Conservation (phyloP, 2,329 filamentous ascomycete species). For the Epichloe baconii region DNA sequence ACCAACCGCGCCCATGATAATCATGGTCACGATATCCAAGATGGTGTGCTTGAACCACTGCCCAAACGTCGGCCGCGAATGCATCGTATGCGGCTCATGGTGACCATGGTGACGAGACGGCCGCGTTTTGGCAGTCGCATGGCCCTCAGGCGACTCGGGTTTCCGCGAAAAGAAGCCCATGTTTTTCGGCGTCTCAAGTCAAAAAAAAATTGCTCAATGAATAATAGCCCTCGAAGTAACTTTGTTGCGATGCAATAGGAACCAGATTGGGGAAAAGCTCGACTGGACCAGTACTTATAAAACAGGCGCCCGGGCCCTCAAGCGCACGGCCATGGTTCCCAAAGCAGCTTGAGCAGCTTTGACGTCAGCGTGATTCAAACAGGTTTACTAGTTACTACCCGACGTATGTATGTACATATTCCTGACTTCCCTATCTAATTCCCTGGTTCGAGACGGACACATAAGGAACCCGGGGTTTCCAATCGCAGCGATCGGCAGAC, state of each 20-base stretch:
- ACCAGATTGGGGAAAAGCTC: too few relatives aligned
- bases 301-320: not conserved
- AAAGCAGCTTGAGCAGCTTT: not conserved
- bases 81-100: conserved; percentile 27
- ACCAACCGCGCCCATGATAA: conserved; percentile 49
- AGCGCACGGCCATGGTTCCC: not conserved
- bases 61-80: conserved; percentile 45
- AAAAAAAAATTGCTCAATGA: not conserved
- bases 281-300: not conserved
- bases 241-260: not conserved
- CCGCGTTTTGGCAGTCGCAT: not conserved
- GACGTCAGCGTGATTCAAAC: not conserved
- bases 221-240: not conserved
- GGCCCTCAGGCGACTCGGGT: not conserved
- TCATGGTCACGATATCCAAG: conserved; percentile 57
- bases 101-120: conserved; percentile 1
- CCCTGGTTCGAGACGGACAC: too few relatives aligned
- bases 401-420: not conserved
- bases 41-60: conserved; percentile 57
- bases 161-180: conserved; percentile 4
- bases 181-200: not conserved
- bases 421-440: not conserved
- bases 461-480: not conserved
- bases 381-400: not conserved
- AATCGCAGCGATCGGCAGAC: not conserved